These are phyloP conservation scores for Leucosporidium scottii DNA, from an alignment of 768 basidiomycete species.

Conservation along the genomic window DNA sequence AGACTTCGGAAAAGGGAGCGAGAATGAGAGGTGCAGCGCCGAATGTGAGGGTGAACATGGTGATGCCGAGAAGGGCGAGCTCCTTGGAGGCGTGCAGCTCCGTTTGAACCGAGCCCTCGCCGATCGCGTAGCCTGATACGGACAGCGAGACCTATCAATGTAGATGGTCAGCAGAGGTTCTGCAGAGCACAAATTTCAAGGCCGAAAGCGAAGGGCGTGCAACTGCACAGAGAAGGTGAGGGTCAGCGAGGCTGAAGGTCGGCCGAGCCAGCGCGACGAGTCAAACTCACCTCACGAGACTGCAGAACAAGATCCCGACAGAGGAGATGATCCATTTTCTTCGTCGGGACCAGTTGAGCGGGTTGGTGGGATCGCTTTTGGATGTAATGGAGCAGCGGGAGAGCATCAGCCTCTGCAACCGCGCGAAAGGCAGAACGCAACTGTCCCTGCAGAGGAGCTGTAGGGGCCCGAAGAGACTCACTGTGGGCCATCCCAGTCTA, in stretches of 20 bases:
- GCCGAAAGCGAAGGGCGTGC: no score
- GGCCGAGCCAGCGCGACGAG: no score
- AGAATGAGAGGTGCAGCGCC: constrained; percentile 38
- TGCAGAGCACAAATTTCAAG: no score
- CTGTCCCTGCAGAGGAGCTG: background rate
- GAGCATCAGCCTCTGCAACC: background rate
- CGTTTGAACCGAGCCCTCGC: background rate
- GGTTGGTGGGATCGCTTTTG: constrained; percentile 25
- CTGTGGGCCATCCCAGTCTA: constrained; percentile 18
- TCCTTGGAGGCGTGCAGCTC: background rate
- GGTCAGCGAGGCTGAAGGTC: no score
- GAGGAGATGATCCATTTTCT: constrained; percentile 24
- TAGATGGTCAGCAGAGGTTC: no score
- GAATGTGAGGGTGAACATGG: constrained; percentile 32
- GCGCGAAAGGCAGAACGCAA: no score
- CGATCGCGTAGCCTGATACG: constrained; percentile 37
- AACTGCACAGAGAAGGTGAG: no score
- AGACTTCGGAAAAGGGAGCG: constrained; percentile 38
- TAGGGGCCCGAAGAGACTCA: background rate
- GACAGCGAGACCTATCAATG: background rate
- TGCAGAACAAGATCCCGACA: constrained; percentile 26
- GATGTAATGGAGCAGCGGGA: background rate
- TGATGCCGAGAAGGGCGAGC: constrained; percentile 5
- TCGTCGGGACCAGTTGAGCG: constrained; percentile 28
- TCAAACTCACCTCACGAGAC: constrained; percentile 3